Evolutionary conservation across 148 eudicot species (phyloP).

Genomic region (Silene latifolia): DNA sequence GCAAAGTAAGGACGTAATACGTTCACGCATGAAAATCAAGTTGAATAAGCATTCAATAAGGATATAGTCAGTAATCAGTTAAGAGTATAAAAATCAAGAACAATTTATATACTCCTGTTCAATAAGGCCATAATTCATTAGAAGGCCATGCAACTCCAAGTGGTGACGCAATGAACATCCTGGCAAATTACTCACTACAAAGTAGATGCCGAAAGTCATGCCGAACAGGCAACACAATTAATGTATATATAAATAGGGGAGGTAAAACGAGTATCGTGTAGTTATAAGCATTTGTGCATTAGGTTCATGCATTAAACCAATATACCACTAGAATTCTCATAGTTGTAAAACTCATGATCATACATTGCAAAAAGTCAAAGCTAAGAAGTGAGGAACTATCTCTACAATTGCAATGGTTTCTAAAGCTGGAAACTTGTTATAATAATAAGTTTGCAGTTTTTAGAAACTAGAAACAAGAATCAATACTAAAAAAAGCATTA

Average conservation of each 20-base stretch:
- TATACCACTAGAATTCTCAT: too few species aligned
- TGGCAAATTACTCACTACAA: background rate
- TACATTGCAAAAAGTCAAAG: too few species aligned
- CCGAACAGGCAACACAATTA: too few species aligned
- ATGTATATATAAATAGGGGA: too few species aligned
- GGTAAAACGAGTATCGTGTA: too few species aligned
- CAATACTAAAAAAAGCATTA: background rate
- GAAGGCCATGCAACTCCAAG: background rate
- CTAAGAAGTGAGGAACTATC: background rate
- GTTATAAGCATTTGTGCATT: too few species aligned
- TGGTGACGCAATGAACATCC: background rate
- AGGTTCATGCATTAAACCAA: too few species aligned
- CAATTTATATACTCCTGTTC: background rate
- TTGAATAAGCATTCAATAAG: background rate
- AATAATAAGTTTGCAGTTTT: background rate
- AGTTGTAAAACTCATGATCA: too few species aligned
- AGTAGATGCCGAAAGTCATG: too few species aligned
- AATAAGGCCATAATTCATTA: background rate
- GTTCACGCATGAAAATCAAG: background rate
- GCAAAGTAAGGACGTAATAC: background rate
- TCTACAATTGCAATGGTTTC: background rate
- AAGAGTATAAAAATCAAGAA: background rate
- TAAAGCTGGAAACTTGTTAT: background rate
- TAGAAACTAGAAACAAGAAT: background rate
- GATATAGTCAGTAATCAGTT: background rate